A percentile compares a stretch with the other conserved stretches of the same genome.
These are phyloP conservation scores for Gyromitra esculenta DNA, from an alignment of 2,329 filamentous ascomycete genomes.

Conservation along the genomic window DNA sequence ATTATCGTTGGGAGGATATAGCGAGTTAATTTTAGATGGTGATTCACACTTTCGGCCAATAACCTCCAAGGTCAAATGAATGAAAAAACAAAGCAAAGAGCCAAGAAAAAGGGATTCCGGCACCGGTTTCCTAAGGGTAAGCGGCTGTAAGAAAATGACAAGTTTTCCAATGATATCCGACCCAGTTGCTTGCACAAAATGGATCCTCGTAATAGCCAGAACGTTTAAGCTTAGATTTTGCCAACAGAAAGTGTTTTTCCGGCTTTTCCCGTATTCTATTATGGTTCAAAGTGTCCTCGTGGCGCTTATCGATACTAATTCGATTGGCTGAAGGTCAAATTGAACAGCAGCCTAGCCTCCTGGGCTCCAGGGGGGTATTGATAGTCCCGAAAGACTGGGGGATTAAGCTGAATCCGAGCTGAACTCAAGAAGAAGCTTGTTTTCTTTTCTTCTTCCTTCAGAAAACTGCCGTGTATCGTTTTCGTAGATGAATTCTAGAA, in stretches of 20 bases:
- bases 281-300: constrained; percentile 25
- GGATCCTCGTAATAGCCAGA: constrained; percentile 16
- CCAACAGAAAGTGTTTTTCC: constrained; percentile 12
- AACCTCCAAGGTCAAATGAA: constrained; percentile 17
- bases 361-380: constrained; percentile 35
- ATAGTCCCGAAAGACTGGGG: constrained; percentile 31
- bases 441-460: constrained; percentile 21
- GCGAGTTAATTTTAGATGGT: constrained; percentile 44
- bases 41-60: constrained; percentile 25
- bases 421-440: constrained; percentile 14
- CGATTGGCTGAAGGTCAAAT: constrained; percentile 38
- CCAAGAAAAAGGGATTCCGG: constrained; percentile 33
- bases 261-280: constrained; percentile 14
- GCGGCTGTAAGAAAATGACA: constrained; percentile 25
- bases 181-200: constrained; percentile 12
- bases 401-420: constrained; percentile 28
- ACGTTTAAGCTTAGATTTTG: constrained; percentile 43
- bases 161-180: constrained; percentile 23
- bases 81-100: constrained; percentile 42
- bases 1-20: constrained; percentile 37
- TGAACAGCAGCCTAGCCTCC: constrained; percentile 46
- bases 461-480: constrained; percentile 37
- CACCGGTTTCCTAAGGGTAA: not conserved
- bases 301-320: constrained; percentile 28
- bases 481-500: constrained; percentile 38